A percentile compares a stretch with the other conserved stretches of the same genome.
Conservation (phyloP, 495 filamentous ascomycete genomes). For the Durotheca rogersii region DNA sequence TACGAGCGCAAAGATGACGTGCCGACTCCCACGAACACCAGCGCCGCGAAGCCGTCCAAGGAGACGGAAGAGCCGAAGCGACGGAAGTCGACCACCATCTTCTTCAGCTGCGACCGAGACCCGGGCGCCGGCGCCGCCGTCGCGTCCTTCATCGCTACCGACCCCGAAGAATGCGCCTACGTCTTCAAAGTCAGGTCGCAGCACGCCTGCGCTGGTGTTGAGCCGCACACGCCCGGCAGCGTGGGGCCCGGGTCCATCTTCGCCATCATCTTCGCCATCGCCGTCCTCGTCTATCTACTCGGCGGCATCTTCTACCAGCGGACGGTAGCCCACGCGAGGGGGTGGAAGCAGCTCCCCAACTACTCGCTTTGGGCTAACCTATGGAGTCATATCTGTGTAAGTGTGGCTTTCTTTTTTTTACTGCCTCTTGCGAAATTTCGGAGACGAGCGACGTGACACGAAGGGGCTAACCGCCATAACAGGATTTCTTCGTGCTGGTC, state of each 20-base stretch:
- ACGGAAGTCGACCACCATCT: slow-evolving; percentile 85
- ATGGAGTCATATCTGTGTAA: slow-evolving; percentile 78
- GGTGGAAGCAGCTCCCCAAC: slow-evolving; percentile 95
- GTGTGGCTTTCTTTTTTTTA: no score
- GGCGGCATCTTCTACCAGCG: slow-evolving; percentile 95
- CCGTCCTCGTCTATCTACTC: slow-evolving; percentile 81
- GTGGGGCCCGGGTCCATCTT: slow-evolving; percentile 88
- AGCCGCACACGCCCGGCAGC: slow-evolving; percentile 61
- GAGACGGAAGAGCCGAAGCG: slow-evolving; percentile 50
- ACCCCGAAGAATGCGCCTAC: slow-evolving; percentile 88
- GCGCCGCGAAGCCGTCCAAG: slow-evolving; percentile 28
- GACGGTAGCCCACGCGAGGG: slow-evolving; percentile 89
- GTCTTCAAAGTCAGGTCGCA: slow-evolving; percentile 92
- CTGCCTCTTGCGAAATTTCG: no score
- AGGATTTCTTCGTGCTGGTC: slow-evolving; percentile 83
- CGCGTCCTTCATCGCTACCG: slow-evolving; percentile 78
- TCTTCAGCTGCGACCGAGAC: slow-evolving; percentile 88
- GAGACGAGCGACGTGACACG: not conserved
- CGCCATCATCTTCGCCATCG: slow-evolving; percentile 83
- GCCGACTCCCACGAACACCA: slow-evolving; percentile 24
- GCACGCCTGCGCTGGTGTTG: slow-evolving; percentile 71
- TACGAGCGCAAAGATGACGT: slow-evolving; percentile 44
- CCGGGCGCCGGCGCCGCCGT: slow-evolving; percentile 53
- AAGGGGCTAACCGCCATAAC: slow-evolving; percentile 18
- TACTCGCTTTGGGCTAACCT: slow-evolving; percentile 92